Conservation (phyloP, 2,329 filamentous ascomycete species). For the Botrytis byssoidea region DNA sequence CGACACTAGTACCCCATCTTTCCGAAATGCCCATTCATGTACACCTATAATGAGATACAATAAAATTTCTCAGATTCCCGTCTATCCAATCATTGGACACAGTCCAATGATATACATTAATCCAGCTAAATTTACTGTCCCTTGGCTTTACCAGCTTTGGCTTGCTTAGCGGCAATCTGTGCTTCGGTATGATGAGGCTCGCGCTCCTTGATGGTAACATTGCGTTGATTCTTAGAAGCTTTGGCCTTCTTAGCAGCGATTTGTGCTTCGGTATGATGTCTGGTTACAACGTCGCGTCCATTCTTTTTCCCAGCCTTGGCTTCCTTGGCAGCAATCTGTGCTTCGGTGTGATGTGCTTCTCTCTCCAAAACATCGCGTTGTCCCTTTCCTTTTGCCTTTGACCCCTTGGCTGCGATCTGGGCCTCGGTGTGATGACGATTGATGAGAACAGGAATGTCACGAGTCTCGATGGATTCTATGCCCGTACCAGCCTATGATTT, state of each 20-base stretch:
- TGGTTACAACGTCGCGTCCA: no score
- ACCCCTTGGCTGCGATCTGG: constrained; percentile 26
- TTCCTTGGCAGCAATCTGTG: constrained; percentile 31
- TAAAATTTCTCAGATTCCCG: not conserved
- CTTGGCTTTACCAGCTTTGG: constrained; percentile 21
- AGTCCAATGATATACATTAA: not conserved
- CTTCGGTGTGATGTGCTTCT: constrained; percentile 29
- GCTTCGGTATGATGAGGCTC: constrained; percentile 30
- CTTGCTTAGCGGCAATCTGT: constrained; percentile 31
- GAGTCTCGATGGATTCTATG: constrained; percentile 13
- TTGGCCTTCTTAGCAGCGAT: not conserved
- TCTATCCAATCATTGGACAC: not conserved
- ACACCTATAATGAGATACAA: not conserved
- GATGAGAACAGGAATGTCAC: constrained; percentile 17
- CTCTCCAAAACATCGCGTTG: not conserved
- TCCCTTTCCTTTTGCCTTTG: not conserved
- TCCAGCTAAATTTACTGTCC: not conserved
- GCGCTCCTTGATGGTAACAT: constrained; percentile 21
- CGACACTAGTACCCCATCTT: not conserved
- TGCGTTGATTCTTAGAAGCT: constrained; percentile 3
- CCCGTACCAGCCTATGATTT: not conserved
- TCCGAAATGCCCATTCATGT: not conserved
- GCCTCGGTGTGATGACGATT: constrained; percentile 27
- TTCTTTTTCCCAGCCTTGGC: constrained; percentile 21
- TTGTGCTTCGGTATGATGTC: constrained; percentile 10